Base-by-base conservation (phyloP, 768 basidiomycete species). In the Xerocomus potaroensis region DNA sequence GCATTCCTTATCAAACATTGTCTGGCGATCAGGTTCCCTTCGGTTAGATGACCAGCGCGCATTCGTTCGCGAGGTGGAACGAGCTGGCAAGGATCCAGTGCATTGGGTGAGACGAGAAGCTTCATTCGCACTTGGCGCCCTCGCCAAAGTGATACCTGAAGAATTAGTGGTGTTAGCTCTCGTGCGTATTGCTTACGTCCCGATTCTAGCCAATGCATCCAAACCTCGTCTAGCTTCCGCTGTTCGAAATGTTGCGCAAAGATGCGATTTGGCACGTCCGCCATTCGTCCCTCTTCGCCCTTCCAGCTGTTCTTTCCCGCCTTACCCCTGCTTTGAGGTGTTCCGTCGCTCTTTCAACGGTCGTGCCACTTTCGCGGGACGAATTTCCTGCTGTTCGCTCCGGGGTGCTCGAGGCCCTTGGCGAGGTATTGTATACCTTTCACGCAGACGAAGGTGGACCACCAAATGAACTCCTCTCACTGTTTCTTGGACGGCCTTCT, bases 361-460 rank as follows among this genome's bases (percentile, higher is more conserved):
- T 91, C 27, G 45, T 79, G 5, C 72, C 77, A 2, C 78, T 95
- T 19, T 75, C 81, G 15, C 63, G 62, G 21, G 91, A 94, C 62
- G 73, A 77, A 34, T 75, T 77, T 18, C 65, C 77, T 4, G 72
- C 77, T 15, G 91, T 96, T 21, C 84, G 90, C 18, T 78, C 78
- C 14, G 89, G 87, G 4, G 81, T 86, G 3, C 75, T 95, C 26
- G 93, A 96, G 61, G 77, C 89, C 18, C 75, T 96, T 5, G 94
- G 93, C 2, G 93, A 96, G 66, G 82, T 95, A 29, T 76, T 96
- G 46, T 81, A 87, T 62, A 80, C 88, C 11, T 97, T 97, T 64
- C 74, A 78, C 46, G 74, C 80, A 42, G 76, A 77, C 3, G 67
- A 65, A 16, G 58, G 53, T 18, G 87, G 85, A 1, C 87, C 88